These are phyloP conservation scores for Phyllosticta capitalensis DNA, from an alignment of 2,329 filamentous ascomycete genomes.

Conservation along the genomic window DNA sequence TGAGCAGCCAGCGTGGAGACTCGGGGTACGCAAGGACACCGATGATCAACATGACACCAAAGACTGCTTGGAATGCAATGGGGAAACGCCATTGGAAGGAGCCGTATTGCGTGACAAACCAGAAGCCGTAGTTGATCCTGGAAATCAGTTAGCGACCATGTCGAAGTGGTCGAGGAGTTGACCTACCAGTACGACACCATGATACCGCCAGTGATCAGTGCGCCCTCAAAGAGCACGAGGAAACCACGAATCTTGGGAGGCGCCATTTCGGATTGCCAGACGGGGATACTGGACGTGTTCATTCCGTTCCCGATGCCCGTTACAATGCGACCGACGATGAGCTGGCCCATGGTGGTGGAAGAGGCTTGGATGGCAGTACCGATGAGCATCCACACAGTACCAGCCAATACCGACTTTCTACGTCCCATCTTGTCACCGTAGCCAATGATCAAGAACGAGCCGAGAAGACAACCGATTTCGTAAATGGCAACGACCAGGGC, in stretches of 20 bases:
- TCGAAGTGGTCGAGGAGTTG: not conserved
- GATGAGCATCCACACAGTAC: constrained; percentile 31
- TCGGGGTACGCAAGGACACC: constrained; percentile 29
- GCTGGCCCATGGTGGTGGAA: constrained; percentile 28
- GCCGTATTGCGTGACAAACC: constrained; percentile 29
- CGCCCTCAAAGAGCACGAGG: constrained; percentile 49
- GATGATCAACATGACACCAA: constrained; percentile 34
- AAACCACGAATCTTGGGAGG: constrained; percentile 49
- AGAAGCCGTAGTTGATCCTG: constrained; percentile 36
- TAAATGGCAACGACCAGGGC: constrained; percentile 43
- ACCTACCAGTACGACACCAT: constrained; percentile 39
- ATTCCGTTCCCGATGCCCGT: constrained; percentile 47
- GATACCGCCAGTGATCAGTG: constrained; percentile 41
- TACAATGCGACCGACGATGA: constrained; percentile 42
- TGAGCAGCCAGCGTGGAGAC: constrained; percentile 24
- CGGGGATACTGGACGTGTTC: constrained; percentile 45
- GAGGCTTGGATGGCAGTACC: constrained; percentile 32
- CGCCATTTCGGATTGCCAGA: constrained; percentile 44
- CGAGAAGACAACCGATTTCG: constrained; percentile 38
- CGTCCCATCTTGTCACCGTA: constrained; percentile 34
- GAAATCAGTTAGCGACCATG: not conserved
- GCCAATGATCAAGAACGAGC: constrained; percentile 29
- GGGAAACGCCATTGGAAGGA: constrained; percentile 40
- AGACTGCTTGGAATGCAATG: constrained; percentile 42
- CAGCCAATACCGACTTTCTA: constrained; percentile 33